Evolutionary conservation across 768 basidiomycete genomes (phyloP).

Genomic region (Phylloporus sp.): DNA sequence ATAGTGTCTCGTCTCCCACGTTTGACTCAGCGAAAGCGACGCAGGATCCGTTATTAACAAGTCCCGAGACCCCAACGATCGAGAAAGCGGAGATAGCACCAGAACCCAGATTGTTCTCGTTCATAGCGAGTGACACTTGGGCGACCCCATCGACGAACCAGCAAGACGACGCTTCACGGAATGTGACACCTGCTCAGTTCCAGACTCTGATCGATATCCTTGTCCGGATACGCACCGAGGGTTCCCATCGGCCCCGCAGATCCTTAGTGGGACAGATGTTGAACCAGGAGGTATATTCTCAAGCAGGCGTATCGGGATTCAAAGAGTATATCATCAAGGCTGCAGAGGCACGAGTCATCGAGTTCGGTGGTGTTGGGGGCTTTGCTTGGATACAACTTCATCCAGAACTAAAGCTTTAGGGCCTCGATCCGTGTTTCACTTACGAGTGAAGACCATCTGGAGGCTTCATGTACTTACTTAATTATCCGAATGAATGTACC

Average conservation of each 20-base stretch:
- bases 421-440: slow-evolving; percentile 1
- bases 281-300: slow-evolving; percentile 31
- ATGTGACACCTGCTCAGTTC: slow-evolving; percentile 16
- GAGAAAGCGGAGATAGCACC: slow-evolving; percentile 1
- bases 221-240: slow-evolving; percentile 29
- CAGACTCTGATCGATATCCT: slow-evolving; percentile 34
- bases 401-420: slow-evolving; percentile 19
- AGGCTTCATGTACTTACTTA: slow-evolving; percentile 12
- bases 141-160: neutral
- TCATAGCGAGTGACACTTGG: neutral
- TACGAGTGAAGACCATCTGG: slow-evolving; percentile 7
- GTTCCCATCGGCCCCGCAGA: slow-evolving; percentile 33
- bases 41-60: slow-evolving; percentile 7
- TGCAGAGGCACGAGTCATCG: slow-evolving; percentile 35
- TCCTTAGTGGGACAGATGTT: slow-evolving; percentile 37
- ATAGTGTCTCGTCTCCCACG: slow-evolving; percentile 12
- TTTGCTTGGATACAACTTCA: slow-evolving; percentile 36
- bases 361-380: slow-evolving; percentile 37
- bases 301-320: slow-evolving; percentile 40
- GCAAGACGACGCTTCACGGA: neutral
- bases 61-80: slow-evolving; percentile 5
- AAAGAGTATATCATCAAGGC: slow-evolving; percentile 40
- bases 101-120: neutral
- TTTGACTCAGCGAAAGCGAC: slow-evolving; percentile 6
- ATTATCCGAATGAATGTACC: slow-evolving; percentile 16